Conservation (phyloP, 306 rosid genomes). For the Fragaria vesca region DNA sequence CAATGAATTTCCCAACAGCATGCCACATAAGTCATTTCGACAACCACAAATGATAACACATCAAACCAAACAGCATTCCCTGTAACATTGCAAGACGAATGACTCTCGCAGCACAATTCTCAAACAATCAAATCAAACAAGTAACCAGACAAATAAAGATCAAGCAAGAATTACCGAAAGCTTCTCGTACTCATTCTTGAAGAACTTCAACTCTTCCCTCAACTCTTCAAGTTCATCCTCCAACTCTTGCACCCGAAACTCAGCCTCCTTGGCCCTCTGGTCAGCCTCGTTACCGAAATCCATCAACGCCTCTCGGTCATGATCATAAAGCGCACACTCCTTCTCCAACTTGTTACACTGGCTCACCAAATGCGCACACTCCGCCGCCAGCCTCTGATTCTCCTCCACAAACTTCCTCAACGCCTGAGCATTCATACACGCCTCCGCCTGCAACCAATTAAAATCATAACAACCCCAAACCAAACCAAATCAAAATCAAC, state of each 20-base stretch:
- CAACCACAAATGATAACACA: not conserved
- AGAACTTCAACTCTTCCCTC: constrained; percentile 47
- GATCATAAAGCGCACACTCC: constrained; percentile 75
- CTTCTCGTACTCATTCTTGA: constrained; percentile 37
- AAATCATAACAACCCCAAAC: not conserved
- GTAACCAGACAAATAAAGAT: not conserved
- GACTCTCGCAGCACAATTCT: not conserved
- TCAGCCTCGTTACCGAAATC: constrained; percentile 96
- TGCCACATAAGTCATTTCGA: not conserved
- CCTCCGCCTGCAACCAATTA: constrained; percentile 50
- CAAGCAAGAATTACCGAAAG: constrained; percentile 40
- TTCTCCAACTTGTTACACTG: constrained; percentile 65
- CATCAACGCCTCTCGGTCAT: constrained; percentile 86
- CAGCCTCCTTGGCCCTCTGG: constrained; percentile 77
- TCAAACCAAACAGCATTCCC: too few relatives aligned
- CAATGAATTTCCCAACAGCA: not conserved
- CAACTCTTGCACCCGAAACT: constrained; percentile 56
- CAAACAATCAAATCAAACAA: not conserved
- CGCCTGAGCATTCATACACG: constrained; percentile 73
- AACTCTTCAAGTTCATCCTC: constrained; percentile 55
- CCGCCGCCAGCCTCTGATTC: constrained; percentile 69
- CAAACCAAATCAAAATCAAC: not conserved
- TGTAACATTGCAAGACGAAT: not conserved
- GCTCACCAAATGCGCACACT: constrained; percentile 47
- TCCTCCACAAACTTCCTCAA: constrained; percentile 82